A percentile compares a stretch with the other conserved stretches of the same genome.
phyloP scores from a whole-genome alignment of 1,284 basidiomycete genomes.

The Wallemia hederae region DNA sequence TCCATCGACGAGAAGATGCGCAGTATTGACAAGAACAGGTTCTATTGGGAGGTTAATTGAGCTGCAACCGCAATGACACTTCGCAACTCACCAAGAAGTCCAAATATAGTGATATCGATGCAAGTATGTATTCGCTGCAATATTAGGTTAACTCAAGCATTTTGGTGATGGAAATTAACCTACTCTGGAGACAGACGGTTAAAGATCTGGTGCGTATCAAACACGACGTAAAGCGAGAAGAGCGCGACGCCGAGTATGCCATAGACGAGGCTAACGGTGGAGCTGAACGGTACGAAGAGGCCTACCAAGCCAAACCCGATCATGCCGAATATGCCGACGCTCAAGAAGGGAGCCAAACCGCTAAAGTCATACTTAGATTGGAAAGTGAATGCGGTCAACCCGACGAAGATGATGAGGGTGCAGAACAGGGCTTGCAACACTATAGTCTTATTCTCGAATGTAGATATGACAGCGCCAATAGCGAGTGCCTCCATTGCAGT shows the following conservation, averaged over 20 bases:
- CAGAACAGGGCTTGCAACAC: constrained; percentile 18
- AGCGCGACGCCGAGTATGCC: constrained; percentile 14
- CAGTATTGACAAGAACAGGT: constrained; percentile 15
- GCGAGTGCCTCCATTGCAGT: constrained; percentile 10
- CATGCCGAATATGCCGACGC: constrained; percentile 9
- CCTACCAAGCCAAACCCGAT: constrained; percentile 11
- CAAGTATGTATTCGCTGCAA: constrained; percentile 16
- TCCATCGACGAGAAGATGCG: constrained; percentile 7
- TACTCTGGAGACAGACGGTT: constrained; percentile 12
- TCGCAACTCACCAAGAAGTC: constrained; percentile 5
- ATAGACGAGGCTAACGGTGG: constrained; percentile 13
- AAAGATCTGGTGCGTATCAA: constrained; percentile 17
- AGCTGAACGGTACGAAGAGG: constrained; percentile 16
- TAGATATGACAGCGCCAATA: constrained; percentile 14
- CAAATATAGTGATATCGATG: constrained; percentile 15
- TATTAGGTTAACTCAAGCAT: neutral
- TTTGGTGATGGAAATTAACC: neutral
- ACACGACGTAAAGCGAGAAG: constrained; percentile 10
- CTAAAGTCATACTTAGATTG: constrained; percentile 15
- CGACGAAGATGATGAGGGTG: constrained; percentile 17
- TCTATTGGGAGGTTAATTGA: constrained; percentile 15
- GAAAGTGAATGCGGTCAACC: constrained; percentile 16
- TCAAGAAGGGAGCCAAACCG: constrained; percentile 14
- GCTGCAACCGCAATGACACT: constrained; percentile 5
- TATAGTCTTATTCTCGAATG: constrained; percentile 11